phyloP scores from a whole-genome alignment of 2,329 filamentous ascomycete genomes.

The Didymella sp. region DNA sequence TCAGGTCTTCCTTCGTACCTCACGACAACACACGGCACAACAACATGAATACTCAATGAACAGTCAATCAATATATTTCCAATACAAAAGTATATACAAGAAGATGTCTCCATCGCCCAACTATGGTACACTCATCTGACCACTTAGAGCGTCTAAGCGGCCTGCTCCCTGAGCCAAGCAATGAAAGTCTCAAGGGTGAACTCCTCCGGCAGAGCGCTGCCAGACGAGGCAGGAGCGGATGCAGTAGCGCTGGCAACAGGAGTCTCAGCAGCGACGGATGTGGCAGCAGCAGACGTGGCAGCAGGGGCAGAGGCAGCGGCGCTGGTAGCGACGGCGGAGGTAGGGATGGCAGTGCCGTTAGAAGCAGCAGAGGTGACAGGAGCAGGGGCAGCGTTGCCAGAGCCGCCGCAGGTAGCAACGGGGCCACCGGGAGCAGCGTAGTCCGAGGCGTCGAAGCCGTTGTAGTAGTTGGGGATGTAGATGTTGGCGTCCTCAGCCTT shows the following conservation, averaged over 20 bases:
- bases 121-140: neutral
- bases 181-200: conserved; percentile 38
- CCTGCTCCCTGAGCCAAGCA: conserved; percentile 32
- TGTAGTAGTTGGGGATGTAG: conserved; percentile 49
- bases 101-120: conserved; percentile 4
- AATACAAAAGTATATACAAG: conserved; percentile 16
- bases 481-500: conserved; percentile 42
- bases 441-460: conserved; percentile 39
- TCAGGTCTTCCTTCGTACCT: too few species aligned
- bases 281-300: conserved; percentile 21
- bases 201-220: conserved; percentile 25
- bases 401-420: conserved; percentile 36
- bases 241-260: conserved; percentile 12
- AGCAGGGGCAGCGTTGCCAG: conserved; percentile 23
- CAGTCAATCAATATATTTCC: conserved; percentile 7
- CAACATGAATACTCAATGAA: neutral
- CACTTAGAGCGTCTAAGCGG: conserved; percentile 10
- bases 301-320: conserved; percentile 7
- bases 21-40: neutral
- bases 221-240: conserved; percentile 24
- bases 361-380: conserved; percentile 17
- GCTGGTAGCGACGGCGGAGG: conserved; percentile 8
- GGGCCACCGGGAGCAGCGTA: conserved; percentile 43
- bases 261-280: conserved; percentile 22
- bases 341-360: conserved; percentile 18